A percentile compares a stretch with the other conserved stretches of the same genome.
Evolutionary conservation across 352 stramenopile genomes (phyloP).

Genomic region (Aphanomyces euteiches): DNA sequence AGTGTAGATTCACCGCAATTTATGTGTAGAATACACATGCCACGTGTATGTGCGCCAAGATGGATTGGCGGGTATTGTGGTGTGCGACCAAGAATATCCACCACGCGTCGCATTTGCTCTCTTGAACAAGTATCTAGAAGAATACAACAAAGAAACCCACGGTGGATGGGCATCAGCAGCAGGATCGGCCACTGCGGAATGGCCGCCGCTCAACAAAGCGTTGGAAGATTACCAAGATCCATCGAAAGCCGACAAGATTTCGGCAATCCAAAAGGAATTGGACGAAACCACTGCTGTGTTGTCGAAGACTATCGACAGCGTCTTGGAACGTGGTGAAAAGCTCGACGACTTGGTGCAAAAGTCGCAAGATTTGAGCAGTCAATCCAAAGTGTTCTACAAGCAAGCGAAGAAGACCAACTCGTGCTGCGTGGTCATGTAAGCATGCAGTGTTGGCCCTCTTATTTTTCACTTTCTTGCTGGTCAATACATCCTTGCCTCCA

Average conservation of each 20-base stretch:
- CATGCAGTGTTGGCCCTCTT: neutral
- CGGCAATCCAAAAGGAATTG: slow-evolving; percentile 99
- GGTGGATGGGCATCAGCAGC: slow-evolving; percentile 56
- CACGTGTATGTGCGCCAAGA: slow-evolving; percentile 98
- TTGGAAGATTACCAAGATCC: slow-evolving; percentile 97
- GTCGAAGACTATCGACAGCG: slow-evolving; percentile 99
- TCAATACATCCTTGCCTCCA: too few species aligned
- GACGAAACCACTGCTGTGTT: slow-evolving; percentile 99
- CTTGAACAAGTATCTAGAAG: slow-evolving; percentile 92
- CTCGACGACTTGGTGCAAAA: slow-evolving; percentile 98
- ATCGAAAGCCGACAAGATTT: slow-evolving; percentile 99
- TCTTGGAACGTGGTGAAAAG: slow-evolving; percentile 98
- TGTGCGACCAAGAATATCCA: slow-evolving; percentile 98
- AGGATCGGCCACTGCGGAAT: slow-evolving; percentile 78
- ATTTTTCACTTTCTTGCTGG: neutral
- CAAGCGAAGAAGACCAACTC: slow-evolving; percentile 99
- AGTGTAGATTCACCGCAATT: neutral
- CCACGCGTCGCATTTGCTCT: slow-evolving; percentile 97
- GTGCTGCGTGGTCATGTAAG: slow-evolving; percentile 94
- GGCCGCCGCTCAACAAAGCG: slow-evolving; percentile 88
- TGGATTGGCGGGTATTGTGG: slow-evolving; percentile 94
- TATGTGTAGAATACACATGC: slow-evolving; percentile 92
- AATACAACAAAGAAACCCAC: slow-evolving; percentile 85
- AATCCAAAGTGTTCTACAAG: slow-evolving; percentile 99
- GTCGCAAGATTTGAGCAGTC: slow-evolving; percentile 96